Evolutionary conservation across 1,284 basidiomycete species (phyloP), one percentile per base, ranked within the genome.

Genomic region (Ustilago xerochloae): DNA sequence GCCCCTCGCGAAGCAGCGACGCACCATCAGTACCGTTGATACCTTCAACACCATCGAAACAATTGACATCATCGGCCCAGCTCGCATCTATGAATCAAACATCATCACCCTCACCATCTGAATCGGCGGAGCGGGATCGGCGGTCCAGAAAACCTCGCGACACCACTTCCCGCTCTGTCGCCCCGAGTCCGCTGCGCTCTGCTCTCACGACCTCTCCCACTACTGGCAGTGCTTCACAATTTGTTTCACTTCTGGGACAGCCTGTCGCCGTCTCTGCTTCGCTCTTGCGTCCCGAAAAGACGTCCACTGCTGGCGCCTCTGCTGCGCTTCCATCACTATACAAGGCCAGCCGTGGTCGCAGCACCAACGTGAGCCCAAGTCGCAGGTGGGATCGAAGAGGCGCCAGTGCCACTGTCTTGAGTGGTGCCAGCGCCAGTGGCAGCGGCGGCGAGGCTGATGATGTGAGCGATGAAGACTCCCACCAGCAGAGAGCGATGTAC

Each of bases 381-480:
- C 64, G 68, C 15, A 57, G 75, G 39, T 77, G 75, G 75, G 75
- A 75, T 45, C 61, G 75, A 18, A 58, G 75, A 16, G 61, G 75
- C 18, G 69, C 75, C 5, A 77, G 75, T 39, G 75, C 75, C 20
- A 72, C 35, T 10, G 72, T 77, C 5, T 57, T 72, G 20, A 74
- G 66, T 24, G 64, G 71, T 30, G 63, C 63, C 13, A 77, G 70
- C 29, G 63, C 65, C 4, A 74, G 70, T 16, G 71, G 64, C 38
- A 74, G 74, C n/a, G 69, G 67, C 1, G 65, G 68, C 36, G 65
- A 67, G 33, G 64, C 22, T 28, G 59, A 65, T 32, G 67, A 70
- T 0, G 20, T 32, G 3, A 69, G 63, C 29, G 74, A 76, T 16
- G 35, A 58, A 3, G 63, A 75, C 28, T 22, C 16, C n/a, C 33